A percentile compares a stretch with the other conserved stretches of the same genome.
Evolutionary conservation across 306 rosid genomes (phyloP).

Genomic region (Coriaria nepalensis): DNA sequence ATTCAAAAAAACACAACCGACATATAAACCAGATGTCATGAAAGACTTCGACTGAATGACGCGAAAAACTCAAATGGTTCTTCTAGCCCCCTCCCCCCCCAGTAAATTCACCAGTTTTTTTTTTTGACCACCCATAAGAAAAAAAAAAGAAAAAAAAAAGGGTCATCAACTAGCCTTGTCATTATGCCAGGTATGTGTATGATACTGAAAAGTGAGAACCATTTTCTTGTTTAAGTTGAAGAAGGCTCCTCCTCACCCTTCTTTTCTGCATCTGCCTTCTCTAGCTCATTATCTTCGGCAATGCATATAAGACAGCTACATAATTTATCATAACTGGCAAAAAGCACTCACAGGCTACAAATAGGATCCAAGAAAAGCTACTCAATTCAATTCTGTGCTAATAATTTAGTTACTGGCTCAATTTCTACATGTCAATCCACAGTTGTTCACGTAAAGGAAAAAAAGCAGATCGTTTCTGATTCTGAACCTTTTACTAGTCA

Average conservation of each 20-base stretch:
- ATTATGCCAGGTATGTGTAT: conserved; percentile 17
- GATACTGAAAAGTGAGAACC: conserved; percentile 10
- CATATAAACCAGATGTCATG: no score
- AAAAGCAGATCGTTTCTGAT: no score
- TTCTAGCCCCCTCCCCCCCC: conserved; percentile 20
- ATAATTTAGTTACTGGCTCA: no score
- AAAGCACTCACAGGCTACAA: no score
- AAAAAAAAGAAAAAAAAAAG: no score
- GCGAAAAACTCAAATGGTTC: conserved; percentile 13
- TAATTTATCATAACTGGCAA: no score
- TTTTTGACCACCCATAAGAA: conserved; percentile 6
- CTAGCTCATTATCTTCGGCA: conserved; percentile 17
- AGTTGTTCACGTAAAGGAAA: no score
- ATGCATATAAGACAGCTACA: no score
- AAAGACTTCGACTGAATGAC: conserved; percentile 15
- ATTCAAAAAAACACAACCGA: not conserved
- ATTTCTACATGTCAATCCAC: no score
- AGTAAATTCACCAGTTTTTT: not conserved
- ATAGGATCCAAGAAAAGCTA: no score
- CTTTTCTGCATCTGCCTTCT: conserved; percentile 30
- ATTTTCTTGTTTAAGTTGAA: conserved; percentile 27
- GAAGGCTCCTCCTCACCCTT: conserved; percentile 45
- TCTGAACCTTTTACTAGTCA: no score
- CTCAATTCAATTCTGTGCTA: no score
- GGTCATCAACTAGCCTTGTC: conserved; percentile 29